These are phyloP conservation scores for Rosa lucieae DNA, from an alignment of 306 rosid species.

Conservation along the genomic window DNA sequence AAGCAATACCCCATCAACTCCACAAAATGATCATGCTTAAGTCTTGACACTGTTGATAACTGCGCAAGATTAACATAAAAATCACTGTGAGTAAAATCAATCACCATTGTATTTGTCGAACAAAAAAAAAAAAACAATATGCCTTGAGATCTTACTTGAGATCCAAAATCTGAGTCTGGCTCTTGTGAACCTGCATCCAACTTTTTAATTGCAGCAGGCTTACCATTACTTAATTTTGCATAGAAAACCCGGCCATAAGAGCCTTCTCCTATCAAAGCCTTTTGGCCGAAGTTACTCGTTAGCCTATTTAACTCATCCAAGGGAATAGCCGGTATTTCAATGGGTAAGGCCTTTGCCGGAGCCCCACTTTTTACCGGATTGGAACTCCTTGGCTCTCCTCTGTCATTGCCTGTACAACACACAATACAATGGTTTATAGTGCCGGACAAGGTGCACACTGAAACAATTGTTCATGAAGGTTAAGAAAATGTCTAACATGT, in stretches of 20 bases:
- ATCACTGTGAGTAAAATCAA: background rate
- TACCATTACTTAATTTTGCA: constrained; percentile 60
- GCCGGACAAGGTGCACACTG: background rate
- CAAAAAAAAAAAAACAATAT: background rate
- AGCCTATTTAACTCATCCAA: constrained; percentile 73
- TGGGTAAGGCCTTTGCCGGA: constrained; percentile 73
- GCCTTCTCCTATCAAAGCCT: constrained; percentile 94
- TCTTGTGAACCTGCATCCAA: constrained; percentile 72
- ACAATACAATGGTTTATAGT: background rate
- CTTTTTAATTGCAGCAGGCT: constrained; percentile 82
- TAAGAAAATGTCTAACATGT: background rate
- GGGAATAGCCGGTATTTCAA: constrained; percentile 66
- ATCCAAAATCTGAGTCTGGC: constrained; percentile 65
- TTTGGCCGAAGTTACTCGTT: constrained; percentile 70
- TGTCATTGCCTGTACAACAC: constrained; percentile 47
- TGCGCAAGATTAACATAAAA: constrained; percentile 34
- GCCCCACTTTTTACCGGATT: constrained; percentile 55
- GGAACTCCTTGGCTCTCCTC: constrained; percentile 84
- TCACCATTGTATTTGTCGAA: background rate
- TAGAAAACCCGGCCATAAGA: constrained; percentile 86
- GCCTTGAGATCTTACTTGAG: constrained; percentile 52
- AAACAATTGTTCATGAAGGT: background rate
- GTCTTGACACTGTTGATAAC: constrained; percentile 87
- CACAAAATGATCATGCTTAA: constrained; percentile 75
- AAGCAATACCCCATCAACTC: constrained; percentile 91